Base-by-base conservation (phyloP, 177 flowering plant genomes). In the Tripterygium wilfordii region DNA sequence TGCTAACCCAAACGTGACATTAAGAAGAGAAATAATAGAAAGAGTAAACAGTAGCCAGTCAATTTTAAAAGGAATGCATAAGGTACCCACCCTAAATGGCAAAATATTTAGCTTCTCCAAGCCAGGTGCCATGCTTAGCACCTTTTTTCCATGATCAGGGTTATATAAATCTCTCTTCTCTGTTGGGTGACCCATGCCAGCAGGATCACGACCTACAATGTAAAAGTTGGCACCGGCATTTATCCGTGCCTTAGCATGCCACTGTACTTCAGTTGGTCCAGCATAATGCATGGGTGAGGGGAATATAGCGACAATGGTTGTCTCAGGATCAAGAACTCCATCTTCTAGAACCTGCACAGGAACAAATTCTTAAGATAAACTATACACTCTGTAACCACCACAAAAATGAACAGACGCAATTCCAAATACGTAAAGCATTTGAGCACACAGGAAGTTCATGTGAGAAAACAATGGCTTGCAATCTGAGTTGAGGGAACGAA, bases 261-360 rank as follows among this genome's bases (percentile, higher is more conserved):
- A 92, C 37, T 89, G 98, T 28, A 92, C 99, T 70, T 92, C 97
- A 52, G 99, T 92, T 46, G 99, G 99, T 38, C 99, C 97, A 0
- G 99, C 97, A 72, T 92, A 92, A 64, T 84, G 99, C 99, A 92
- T 92, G 26, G 99, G 99, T 50, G 99, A 92, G 22, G 97, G 99
- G 59, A 92, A 92, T 54, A 89, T 92, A 22, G 97, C 51, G 37
- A 92, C 97, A 51, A 92, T 71, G 14, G 99, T 92, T 26, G 96
- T 86, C 67, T 71, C 77, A 5, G 97, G 99, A 39, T 92, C 96
- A 57, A 92, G 97, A 33, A 92, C 78, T 43, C 96, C 97, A 65
- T 89, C 99, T 76, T 84, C 96, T 18, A 92, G 64, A 31, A 92
- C 99, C 99, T 86, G 67, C 2, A 29, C 14, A 54, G 9, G 32